phyloP scores from a whole-genome alignment of 352 stramenopile species.

The Phytophthora chlamydospora region DNA sequence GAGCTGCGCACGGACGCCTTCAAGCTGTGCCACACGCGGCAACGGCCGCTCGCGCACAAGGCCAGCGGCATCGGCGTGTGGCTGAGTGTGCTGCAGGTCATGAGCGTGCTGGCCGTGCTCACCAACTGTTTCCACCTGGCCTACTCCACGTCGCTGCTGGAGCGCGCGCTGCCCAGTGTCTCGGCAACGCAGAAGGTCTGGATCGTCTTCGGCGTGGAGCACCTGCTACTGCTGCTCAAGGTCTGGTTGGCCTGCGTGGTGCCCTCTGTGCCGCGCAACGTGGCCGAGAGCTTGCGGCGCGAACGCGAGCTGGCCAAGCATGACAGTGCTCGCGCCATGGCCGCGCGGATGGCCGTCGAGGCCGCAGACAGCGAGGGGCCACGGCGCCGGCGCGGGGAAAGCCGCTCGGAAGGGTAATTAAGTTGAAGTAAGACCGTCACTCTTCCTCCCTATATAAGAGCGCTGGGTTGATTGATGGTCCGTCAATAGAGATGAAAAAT shows the following conservation, averaged over 20 bases:
- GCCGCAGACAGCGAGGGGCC: conserved; percentile 4
- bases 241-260: conserved; percentile 68
- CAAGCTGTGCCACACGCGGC: conserved; percentile 93
- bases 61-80: conserved; percentile 92
- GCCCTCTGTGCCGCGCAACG: conserved; percentile 57
- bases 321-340: conserved; percentile 73
- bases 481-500: conserved; percentile 12
- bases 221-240: conserved; percentile 68
- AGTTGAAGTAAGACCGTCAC: conserved; percentile 23
- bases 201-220: conserved; percentile 80
- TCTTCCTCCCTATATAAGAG: conserved; percentile 11
- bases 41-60: conserved; percentile 91
- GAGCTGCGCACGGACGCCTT: conserved; percentile 95
- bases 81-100: conserved; percentile 93
- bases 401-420: background rate
- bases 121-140: conserved; percentile 96
- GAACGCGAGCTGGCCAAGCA: conserved; percentile 74
- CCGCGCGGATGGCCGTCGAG: conserved; percentile 30
- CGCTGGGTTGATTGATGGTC: background rate
- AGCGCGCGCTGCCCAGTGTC: conserved; percentile 48
- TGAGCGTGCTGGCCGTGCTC: conserved; percentile 94
- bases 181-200: conserved; percentile 67
- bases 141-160: conserved; percentile 77
- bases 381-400: background rate
- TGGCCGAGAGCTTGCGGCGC: conserved; percentile 51